Percentiles rank a stretch among this genome's conserved stretches.
These are phyloP conservation scores for Macroventuria anomochaeta DNA, from an alignment of 2,329 filamentous ascomycete genomes.

Conservation along the genomic window DNA sequence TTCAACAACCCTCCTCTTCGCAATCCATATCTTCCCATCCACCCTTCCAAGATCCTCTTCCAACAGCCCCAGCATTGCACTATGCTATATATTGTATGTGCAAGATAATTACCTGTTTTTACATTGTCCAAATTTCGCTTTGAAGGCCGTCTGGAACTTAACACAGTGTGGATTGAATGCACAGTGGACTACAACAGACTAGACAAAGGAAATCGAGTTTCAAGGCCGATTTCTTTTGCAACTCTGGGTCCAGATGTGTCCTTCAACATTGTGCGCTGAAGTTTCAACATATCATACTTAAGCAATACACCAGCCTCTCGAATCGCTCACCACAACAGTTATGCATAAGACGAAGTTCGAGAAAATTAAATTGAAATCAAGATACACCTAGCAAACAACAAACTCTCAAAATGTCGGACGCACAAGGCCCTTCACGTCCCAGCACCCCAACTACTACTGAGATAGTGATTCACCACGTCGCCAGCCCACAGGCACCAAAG, in stretches of 20 bases:
- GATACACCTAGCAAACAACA: too few species aligned
- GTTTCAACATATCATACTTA: background rate
- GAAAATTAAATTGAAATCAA: too few species aligned
- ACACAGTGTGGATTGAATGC: background rate
- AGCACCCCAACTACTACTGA: background rate
- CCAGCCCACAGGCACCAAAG: background rate
- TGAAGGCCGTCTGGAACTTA: too few species aligned
- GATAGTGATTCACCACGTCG: background rate
- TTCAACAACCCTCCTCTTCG: constrained; percentile 75
- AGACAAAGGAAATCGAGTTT: background rate
- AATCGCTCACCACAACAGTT: background rate
- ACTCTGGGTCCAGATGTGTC: background rate
- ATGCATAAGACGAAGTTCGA: background rate
- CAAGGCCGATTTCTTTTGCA: background rate
- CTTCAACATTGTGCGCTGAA: background rate
- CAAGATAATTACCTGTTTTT: too few species aligned
- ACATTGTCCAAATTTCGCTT: background rate
- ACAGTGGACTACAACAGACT: background rate
- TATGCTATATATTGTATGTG: too few species aligned
- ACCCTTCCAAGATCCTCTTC: constrained; percentile 71
- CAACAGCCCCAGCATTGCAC: constrained; percentile 66
- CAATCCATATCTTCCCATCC: constrained; percentile 72
- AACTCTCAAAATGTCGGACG: background rate
- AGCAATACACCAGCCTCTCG: background rate
- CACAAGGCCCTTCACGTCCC: background rate